phyloP scores from a whole-genome alignment of 306 rosid species.

The Casuarina cunninghamiana region DNA sequence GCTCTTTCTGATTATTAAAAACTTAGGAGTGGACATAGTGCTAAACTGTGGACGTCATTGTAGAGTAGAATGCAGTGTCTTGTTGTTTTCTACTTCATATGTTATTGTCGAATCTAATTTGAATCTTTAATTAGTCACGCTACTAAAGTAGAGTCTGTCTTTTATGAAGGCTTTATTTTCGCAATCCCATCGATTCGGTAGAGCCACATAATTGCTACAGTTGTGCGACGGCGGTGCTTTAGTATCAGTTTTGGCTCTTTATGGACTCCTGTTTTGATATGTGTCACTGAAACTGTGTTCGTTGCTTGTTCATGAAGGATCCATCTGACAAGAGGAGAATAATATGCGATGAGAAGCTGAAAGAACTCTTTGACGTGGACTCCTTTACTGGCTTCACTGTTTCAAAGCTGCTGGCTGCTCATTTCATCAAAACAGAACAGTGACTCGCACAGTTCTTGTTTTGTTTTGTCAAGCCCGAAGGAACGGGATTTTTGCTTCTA shows the following conservation, averaged over 20 bases:
- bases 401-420: constrained; percentile 64
- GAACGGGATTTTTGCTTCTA: constrained; percentile 36
- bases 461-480: constrained; percentile 18
- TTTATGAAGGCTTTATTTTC: not conserved
- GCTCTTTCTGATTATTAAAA: constrained; percentile 13
- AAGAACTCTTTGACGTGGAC: constrained; percentile 67
- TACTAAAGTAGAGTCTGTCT: not conserved
- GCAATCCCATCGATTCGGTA: not conserved
- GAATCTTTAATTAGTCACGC: not conserved
- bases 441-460: constrained; percentile 29
- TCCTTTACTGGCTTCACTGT: constrained; percentile 69
- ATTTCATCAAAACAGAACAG: constrained; percentile 57
- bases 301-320: constrained; percentile 51
- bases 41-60: not conserved
- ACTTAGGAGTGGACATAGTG: not conserved
- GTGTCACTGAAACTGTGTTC: not conserved
- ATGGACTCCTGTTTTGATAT: not conserved
- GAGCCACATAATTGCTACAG: not conserved
- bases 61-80: not conserved
- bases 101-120: not conserved
- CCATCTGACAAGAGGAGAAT: constrained; percentile 75
- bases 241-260: not conserved
- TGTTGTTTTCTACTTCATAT: not conserved
- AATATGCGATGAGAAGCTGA: constrained; percentile 72
- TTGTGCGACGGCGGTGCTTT: not conserved